Base-by-base conservation (phyloP, 2,329 filamentous ascomycete genomes). In the Hymenoscyphus scutula region DNA sequence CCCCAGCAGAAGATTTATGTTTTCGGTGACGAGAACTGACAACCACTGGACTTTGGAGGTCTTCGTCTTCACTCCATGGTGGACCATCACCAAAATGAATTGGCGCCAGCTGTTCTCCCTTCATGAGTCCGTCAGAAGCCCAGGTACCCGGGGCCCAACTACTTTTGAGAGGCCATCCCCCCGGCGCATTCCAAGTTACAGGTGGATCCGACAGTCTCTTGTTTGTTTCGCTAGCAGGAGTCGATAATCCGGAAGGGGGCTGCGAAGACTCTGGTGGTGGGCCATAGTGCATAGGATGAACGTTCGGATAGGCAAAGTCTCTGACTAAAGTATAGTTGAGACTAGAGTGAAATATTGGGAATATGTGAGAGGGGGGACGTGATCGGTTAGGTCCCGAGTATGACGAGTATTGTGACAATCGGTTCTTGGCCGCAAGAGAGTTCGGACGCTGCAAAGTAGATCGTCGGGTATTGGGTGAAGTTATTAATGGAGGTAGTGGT, bases 61-160 rank as follows among this genome's bases (percentile, higher is more conserved):
- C 95, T 70, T 98, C 92, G 72, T 98, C 93, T 77, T 97, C 93
- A 76, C 92, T 96, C 79, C 92, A 98, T 2, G 93, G 94, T 25
- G 93, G 93, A 0, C 93, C 93, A 73, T 95, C 92, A 3, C 86
- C 90, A 70, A 95, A 94, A 56, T 91, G 86, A 73, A 95, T 92
- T 23, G 90, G 89, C 10, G 91, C 89, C 17, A 96, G 81, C 71
- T 93, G 89, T 68, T 90, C 84, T 27, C 82, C 85, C 60, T 83
- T 88, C 67, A 81, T 83, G 65, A 84, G 82, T 37, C 82, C 77
- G 54, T 64, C 64, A n/a, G 56, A 60, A 53, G 59, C 65, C 71
- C 70, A 73, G 10, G 67, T 64, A 77, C 71, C 81, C 68, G 61
- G 77, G 73, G 82, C 83, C 84, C 84, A 87, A 37, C 79, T 79